These are phyloP conservation scores for Macrophomina phaseolina DNA, from an alignment of 2,329 filamentous ascomycete species.

Conservation along the genomic window DNA sequence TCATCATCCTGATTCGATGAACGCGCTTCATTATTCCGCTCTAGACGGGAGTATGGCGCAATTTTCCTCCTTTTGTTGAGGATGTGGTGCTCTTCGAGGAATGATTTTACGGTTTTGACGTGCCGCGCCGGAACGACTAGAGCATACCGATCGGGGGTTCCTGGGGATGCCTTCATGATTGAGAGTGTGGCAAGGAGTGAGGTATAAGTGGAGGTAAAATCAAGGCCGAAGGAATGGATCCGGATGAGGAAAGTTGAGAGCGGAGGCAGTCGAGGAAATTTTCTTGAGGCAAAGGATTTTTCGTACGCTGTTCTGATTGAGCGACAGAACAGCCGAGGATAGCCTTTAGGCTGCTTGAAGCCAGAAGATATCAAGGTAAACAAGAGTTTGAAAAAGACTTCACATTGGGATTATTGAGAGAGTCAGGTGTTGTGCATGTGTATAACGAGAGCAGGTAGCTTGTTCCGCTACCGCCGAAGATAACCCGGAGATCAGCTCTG, in stretches of 20 bases:
- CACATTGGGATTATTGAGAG: too few relatives aligned
- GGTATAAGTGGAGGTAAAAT: too few relatives aligned
- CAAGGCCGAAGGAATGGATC: neutral
- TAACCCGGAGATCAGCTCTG: neutral
- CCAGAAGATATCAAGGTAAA: too few relatives aligned
- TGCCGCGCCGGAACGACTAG: conserved; percentile 40
- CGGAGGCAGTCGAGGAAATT: neutral
- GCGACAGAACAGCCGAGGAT: too few relatives aligned
- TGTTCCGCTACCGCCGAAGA: neutral
- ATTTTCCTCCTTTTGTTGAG: conserved; percentile 42
- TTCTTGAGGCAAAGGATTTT: too few relatives aligned
- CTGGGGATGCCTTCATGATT: neutral
- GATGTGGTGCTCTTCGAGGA: conserved; percentile 39
- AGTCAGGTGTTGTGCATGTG: too few relatives aligned
- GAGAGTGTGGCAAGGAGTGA: neutral
- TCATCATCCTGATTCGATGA: neutral
- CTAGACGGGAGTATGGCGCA: conserved; percentile 5
- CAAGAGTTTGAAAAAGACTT: too few relatives aligned
- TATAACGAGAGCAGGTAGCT: too few relatives aligned
- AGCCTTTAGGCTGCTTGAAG: too few relatives aligned
- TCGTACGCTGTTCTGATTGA: too few relatives aligned
- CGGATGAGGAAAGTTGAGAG: neutral
- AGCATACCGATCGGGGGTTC: neutral
- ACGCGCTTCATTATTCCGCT: too few relatives aligned
- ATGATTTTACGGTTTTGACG: conserved; percentile 48